phyloP scores from a whole-genome alignment of 2,329 filamentous ascomycete genomes.

The Amauroascus niger region DNA sequence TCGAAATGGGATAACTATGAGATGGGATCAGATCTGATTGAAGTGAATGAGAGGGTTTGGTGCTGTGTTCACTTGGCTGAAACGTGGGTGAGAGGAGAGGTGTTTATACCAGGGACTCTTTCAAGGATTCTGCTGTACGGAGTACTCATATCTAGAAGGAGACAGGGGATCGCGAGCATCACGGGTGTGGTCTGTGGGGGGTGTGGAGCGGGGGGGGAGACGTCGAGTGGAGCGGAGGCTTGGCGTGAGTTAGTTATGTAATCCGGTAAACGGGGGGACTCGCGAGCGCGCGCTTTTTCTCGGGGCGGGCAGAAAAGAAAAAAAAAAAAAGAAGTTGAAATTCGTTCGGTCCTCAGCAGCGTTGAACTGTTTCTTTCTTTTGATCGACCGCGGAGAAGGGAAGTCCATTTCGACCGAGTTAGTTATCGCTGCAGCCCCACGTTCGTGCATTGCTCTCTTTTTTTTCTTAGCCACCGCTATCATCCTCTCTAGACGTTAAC shows the following conservation, averaged over 20 bases:
- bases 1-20: no score
- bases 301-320: no score
- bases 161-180: not conserved
- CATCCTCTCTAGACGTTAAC: no score
- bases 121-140: no score
- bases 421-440: not conserved
- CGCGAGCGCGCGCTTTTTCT: conserved; percentile 1
- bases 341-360: no score
- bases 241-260: no score
- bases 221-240: no score
- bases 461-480: no score
- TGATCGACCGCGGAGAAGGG: not conserved
- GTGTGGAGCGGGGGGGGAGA: not conserved
- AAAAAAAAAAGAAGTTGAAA: not conserved
- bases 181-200: not conserved
- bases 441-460: not conserved
- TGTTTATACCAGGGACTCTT: no score
- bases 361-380: not conserved
- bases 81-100: not conserved
- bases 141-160: no score
- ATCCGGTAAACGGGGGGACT: not conserved
- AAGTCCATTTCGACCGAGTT: no score
- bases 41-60: not conserved
- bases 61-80: conserved; percentile 1
- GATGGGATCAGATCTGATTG: no score